Evolutionary conservation across 176 grass and related monocot genomes (phyloP).

Genomic region (Triticum turgidum): DNA sequence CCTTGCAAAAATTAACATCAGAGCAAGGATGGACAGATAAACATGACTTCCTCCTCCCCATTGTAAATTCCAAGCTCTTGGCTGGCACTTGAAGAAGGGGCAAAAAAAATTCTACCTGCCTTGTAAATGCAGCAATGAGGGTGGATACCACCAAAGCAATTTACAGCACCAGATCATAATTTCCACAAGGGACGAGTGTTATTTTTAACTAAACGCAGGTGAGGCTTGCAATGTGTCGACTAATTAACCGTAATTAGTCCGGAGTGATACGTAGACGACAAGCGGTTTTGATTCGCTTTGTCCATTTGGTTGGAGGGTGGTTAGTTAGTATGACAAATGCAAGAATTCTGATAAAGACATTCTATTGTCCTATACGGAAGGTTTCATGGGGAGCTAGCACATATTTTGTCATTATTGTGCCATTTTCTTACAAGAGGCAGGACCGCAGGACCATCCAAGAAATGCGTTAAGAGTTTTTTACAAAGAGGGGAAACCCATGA

Average conservation of each 20-base stretch:
- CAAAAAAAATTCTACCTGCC: neutral
- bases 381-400: slow-evolving; percentile 15
- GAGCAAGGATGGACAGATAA: neutral
- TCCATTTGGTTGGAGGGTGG: slow-evolving; percentile 19
- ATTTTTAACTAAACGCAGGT: slow-evolving; percentile 5
- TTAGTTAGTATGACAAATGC: slow-evolving; percentile 28
- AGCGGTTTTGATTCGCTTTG: neutral
- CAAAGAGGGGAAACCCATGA: neutral
- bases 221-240: slow-evolving; percentile 3
- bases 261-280: neutral
- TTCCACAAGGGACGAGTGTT: neutral
- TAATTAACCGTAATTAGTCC: neutral
- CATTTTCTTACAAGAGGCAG: neutral
- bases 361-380: slow-evolving; percentile 24
- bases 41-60: neutral
- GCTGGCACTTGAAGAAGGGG: neutral
- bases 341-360: neutral
- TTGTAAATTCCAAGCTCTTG: neutral
- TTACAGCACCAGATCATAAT: neutral
- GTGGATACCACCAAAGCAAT: neutral
- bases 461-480: neutral
- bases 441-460: neutral
- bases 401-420: slow-evolving; percentile 10
- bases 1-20: neutral
- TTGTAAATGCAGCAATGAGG: slow-evolving; percentile 20